Conservation (phyloP, 768 basidiomycete species). For the Lepiota venenata region DNA sequence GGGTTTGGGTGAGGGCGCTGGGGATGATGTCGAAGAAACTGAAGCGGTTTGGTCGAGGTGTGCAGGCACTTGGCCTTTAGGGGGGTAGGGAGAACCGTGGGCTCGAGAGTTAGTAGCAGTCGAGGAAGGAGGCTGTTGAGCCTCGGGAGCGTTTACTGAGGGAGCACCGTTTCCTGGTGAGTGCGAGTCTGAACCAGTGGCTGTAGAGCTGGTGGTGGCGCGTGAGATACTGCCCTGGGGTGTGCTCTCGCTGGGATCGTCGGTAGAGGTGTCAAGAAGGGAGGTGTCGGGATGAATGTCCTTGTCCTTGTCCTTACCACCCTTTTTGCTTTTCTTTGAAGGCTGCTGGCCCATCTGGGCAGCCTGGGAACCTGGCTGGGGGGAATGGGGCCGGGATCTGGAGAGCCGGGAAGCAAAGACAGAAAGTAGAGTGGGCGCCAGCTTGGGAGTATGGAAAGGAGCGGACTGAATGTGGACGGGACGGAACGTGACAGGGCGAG, state of each 20-base stretch:
- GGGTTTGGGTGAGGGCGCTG: conserved; percentile 39
- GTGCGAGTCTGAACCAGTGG: conserved; percentile 36
- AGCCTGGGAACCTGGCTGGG: conserved; percentile 53
- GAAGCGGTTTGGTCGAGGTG: conserved; percentile 32
- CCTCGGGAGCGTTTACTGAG: conserved; percentile 40
- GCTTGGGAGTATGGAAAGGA: conserved; percentile 37
- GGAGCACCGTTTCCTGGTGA: conserved; percentile 40
- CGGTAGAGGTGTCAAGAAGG: conserved; percentile 36
- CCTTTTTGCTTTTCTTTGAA: conserved; percentile 78
- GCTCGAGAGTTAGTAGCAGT: conserved; percentile 21
- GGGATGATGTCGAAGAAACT: conserved; percentile 32
- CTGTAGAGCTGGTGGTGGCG: conserved; percentile 31
- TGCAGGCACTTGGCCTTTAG: conserved; percentile 22
- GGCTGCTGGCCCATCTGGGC: conserved; percentile 79
- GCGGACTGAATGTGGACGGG: conserved; percentile 12
- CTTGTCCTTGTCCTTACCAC: conserved; percentile 65
- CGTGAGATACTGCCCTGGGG: conserved; percentile 44
- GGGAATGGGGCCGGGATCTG: conserved; percentile 71
- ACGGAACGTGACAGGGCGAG: conserved; percentile 13
- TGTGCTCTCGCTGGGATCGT: conserved; percentile 35
- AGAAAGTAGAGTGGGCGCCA: conserved; percentile 82
- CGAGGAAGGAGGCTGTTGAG: conserved; percentile 30
- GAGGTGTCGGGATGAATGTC: conserved; percentile 37
- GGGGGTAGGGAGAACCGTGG: conserved; percentile 37
- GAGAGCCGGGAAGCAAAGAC: conserved; percentile 70